These are phyloP conservation scores for Pythium folliculosum DNA, from an alignment of 352 stramenopile genomes.

Conservation along the genomic window DNA sequence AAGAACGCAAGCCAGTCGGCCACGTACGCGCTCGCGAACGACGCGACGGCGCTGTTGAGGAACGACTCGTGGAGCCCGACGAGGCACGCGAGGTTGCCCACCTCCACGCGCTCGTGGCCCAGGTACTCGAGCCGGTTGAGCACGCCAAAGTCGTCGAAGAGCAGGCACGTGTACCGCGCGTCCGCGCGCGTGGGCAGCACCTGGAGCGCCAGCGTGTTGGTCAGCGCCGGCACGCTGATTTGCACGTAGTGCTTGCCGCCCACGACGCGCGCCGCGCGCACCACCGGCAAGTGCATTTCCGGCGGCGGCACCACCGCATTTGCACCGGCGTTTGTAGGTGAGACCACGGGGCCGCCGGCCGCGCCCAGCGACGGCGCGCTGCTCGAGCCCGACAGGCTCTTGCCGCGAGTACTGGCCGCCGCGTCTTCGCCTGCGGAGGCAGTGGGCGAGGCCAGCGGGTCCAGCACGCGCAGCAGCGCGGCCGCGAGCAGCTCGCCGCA, in stretches of 20 bases:
- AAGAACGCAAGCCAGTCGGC: conserved; percentile 88
- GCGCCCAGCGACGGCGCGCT: conserved; percentile 19
- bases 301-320: conserved; percentile 49
- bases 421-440: too few relatives aligned
- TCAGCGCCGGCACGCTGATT: conserved; percentile 71
- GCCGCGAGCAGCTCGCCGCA: conserved; percentile 68
- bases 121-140: conserved; percentile 75
- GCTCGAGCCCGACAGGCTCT: conserved; percentile 14
- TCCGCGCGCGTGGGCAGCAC: conserved; percentile 50
- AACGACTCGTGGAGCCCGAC: conserved; percentile 87
- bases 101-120: conserved; percentile 51
- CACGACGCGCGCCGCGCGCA: conserved; percentile 43
- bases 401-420: conserved; percentile 14
- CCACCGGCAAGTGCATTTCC: conserved; percentile 69
- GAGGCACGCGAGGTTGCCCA: conserved; percentile 69
- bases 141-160: conserved; percentile 80
- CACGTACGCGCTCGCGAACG: conserved; percentile 69
- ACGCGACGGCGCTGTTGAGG: conserved; percentile 79
- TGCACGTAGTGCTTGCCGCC: conserved; percentile 69
- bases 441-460: too few relatives aligned
- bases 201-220: conserved; percentile 67
- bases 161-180: conserved; percentile 61
- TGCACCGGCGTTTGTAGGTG: background rate
- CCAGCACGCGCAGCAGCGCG: conserved; percentile 68
- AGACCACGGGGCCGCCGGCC: background rate